Percentiles rank a stretch among this genome's conserved stretches.
Evolutionary conservation across 1,284 basidiomycete genomes (phyloP).

Genomic region (Sanghuangporus weigelae): DNA sequence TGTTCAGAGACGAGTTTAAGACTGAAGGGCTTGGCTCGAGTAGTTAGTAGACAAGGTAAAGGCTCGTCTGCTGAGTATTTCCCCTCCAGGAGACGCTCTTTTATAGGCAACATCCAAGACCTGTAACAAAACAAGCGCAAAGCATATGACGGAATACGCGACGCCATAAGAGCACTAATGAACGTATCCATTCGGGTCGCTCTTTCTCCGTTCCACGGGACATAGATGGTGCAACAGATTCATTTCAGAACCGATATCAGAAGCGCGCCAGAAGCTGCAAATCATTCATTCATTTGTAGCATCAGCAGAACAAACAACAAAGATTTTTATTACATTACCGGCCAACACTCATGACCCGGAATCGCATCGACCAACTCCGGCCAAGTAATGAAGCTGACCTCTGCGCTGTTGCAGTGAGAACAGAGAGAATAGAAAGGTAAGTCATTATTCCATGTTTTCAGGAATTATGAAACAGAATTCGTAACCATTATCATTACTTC

Average conservation of each 20-base stretch:
- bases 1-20: not conserved
- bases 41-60: not conserved
- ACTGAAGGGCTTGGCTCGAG: not conserved
- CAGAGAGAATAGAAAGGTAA: not conserved
- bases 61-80: not conserved
- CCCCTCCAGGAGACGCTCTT: not conserved
- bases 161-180: not conserved
- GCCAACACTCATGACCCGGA: not conserved
- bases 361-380: too few relatives aligned
- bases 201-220: not conserved
- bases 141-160: not conserved
- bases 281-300: not conserved
- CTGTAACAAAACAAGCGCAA: not conserved
- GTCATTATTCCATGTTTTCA: not conserved
- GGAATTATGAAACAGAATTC: too few relatives aligned
- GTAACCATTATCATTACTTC: not conserved
- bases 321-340: not conserved
- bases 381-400: too few relatives aligned
- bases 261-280: not conserved
- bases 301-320: not conserved
- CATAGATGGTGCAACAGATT: not conserved
- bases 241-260: not conserved
- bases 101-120: not conserved
- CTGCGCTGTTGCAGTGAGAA: not conserved
- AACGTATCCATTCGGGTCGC: not conserved